Percentiles rank a stretch among this genome's conserved stretches.
Conservation (phyloP, 306 rosid genomes). For the Prunus padus region DNA sequence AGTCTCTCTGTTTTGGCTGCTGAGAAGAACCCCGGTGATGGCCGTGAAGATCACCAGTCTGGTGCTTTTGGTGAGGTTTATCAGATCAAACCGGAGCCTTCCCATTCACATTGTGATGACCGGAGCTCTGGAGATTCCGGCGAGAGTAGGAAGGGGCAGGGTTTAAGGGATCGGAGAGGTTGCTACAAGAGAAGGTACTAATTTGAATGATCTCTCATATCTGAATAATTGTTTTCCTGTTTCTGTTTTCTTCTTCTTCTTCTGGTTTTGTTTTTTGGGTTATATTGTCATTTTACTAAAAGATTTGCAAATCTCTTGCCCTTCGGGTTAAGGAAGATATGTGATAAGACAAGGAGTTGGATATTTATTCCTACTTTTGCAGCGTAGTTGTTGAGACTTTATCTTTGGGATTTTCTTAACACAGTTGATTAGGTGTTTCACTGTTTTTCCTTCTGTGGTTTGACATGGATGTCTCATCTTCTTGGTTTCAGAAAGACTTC, state of each 20-base stretch:
- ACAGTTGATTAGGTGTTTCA: neutral
- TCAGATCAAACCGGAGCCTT: conserved; percentile 11
- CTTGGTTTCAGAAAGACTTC: conserved; percentile 54
- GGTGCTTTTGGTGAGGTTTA: conserved; percentile 4
- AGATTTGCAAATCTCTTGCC: too few species aligned
- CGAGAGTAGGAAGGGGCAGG: conserved; percentile 40
- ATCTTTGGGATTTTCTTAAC: neutral
- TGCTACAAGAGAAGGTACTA: conserved; percentile 73
- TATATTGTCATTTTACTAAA: too few species aligned
- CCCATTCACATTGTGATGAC: conserved; percentile 41
- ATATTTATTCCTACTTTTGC: neutral
- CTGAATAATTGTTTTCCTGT: neutral
- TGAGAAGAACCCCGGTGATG: neutral
- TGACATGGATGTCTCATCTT: neutral
- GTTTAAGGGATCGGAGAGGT: conserved; percentile 53
- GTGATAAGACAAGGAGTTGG: neutral
- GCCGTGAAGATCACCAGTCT: neutral
- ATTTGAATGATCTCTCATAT: neutral
- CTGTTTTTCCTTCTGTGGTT: neutral
- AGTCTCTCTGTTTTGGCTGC: conserved; percentile 40
- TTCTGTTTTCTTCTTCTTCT: neutral
- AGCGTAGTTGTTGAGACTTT: neutral
- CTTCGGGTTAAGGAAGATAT: too few species aligned
- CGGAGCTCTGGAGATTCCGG: conserved; percentile 44
- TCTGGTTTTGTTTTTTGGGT: neutral